Evolutionary conservation across 1,139 yeast genomes (phyloP), one percentile per base, ranked within the genome.

Genomic region (Yamadazyma dendronema): DNA sequence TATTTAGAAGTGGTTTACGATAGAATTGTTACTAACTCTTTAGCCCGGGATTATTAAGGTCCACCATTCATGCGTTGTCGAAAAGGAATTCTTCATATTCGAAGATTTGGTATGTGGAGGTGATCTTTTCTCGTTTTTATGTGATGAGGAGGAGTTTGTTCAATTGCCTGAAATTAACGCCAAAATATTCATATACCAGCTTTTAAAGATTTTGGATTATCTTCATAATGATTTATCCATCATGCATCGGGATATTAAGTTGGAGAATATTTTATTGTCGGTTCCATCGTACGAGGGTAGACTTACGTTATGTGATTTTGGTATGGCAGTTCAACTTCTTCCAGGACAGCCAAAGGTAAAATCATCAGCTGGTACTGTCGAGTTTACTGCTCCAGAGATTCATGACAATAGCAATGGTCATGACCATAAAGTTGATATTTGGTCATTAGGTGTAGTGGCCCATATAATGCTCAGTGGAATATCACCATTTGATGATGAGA

Each of bases 281-380:
- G 56, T 73, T 0, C 83, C 84, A 1, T 61, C 67, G 14, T 76
- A 79, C 1, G 72, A 70, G 33, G 60, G 83, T 0, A 65, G 69
- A 42, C 56, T 81, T 11, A 70, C 76, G 2, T 50, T 82, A 13
- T 83, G 84, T 10, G 89, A 82, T 58, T 82, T 82, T 59, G 88
- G 88, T 0, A 74, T 77, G 37, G 85, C 88, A 0, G 75, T 74
- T 48, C 54, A 56, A 14, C 37, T 56, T 32, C 22, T 24, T 17
- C 17, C 14, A n/a, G 30, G n/a, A 11, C 45, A 46, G 28, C 12
- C 6, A 24, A 57, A 82, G 42, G 71, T 79, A 67, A 67, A 62
- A 35, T 76, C 86, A 0, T 64, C 77, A 2, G 83, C 79, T 1
- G 88, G 88, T 1, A 81, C 87, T 0, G 77, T 81, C 0, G 87